phyloP scores from a whole-genome alignment of 1,139 yeast species.

The Pneumocystis carinii region DNA sequence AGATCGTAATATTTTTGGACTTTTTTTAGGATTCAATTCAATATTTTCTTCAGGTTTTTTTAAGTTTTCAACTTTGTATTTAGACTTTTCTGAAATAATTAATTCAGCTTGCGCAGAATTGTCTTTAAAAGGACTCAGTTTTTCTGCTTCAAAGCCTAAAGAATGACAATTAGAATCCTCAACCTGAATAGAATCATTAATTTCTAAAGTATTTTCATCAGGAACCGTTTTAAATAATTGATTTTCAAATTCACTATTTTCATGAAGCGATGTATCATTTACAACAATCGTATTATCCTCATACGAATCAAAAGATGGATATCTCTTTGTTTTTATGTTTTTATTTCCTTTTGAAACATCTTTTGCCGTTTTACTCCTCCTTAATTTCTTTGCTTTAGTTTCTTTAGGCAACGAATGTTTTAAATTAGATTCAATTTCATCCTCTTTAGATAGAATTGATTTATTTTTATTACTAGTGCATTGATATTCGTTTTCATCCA shows the following conservation, averaged over 20 bases:
- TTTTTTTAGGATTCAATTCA: neutral
- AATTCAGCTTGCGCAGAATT: neutral
- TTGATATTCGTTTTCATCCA: neutral
- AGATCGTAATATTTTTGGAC: neutral
- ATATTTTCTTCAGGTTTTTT: neutral
- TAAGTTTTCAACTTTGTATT: neutral
- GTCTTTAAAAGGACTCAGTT: neutral
- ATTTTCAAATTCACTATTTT: neutral
- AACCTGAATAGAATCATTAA: neutral
- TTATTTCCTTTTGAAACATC: neutral
- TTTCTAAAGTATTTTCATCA: neutral
- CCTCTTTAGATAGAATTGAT: neutral
- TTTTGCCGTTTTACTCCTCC: neutral
- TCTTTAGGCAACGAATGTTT: neutral
- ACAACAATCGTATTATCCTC: neutral
- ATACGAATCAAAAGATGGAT: neutral
- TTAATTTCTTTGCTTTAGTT: neutral
- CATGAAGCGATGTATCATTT: neutral
- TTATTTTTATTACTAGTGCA: neutral
- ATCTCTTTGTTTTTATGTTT: neutral
- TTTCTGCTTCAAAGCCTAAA: neutral
- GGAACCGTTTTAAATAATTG: neutral
- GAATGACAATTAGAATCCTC: neutral
- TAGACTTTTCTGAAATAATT: neutral
- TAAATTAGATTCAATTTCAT: neutral